Base-by-base conservation (phyloP, 441 rosid genomes). In the Erodium trifolium region DNA sequence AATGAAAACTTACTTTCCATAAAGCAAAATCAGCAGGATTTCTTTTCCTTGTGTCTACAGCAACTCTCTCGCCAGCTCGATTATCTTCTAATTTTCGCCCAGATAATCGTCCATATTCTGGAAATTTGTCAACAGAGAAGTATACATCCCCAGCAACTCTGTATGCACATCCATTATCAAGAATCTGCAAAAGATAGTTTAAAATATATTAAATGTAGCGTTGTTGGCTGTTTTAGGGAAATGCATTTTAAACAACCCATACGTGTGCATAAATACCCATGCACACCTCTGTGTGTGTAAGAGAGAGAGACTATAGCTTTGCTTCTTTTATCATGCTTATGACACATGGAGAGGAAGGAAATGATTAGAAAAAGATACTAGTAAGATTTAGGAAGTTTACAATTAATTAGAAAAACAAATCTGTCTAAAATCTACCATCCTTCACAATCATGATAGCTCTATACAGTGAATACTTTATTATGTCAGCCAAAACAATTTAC, bases 1-100 rank as follows among this genome's bases (percentile, higher is more conserved):
- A 57, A 17, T 57, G 63, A 57, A 57, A 18, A 8, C 75, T 27
- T 55, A 92, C 99, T 94, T 92, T 94, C 97, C 98, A 94, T 47
- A 94, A 71, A 29, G 97, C 94, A 78, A 94, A 94, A 78, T 94
- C 97, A 62, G 96, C 91, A 74, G 97, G 92, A 83, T 92, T 82
- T 9, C 80, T 85, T 72, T 94, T 94, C 76, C 96, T 87, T 2
- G 89, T 74, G 81, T 92, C 98, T 69, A 93, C 88, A 9, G 89
- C 88, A 66, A 90, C 89, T 55, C 98, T 93, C 73, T 88, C 94
- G 67, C 97, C 99, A 69, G 96, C 94, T 81, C 93, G 84, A 27
- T 78, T 83, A 73, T 87, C 81, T 77, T 94, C 97, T 68, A 87
- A 64, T 75, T 72, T 84, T 75, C 87, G 91, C 49, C 96, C 93